Conservation (phyloP, 371 early-diverging fungal genomes). For the Sporodiniella umbellata region DNA sequence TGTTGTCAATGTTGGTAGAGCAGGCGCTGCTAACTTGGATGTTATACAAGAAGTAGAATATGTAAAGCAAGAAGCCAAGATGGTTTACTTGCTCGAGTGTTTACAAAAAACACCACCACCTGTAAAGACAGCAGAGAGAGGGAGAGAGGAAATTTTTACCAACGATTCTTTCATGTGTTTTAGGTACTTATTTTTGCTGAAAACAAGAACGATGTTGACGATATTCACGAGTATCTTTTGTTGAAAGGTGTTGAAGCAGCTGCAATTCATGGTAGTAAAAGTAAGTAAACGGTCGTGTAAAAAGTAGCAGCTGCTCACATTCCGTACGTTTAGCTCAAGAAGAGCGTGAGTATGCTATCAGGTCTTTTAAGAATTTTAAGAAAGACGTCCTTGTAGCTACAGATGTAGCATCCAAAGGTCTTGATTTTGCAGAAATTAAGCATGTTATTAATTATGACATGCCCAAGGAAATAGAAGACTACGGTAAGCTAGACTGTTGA, state of each 20-base stretch:
- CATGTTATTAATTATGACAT: conserved; percentile 95
- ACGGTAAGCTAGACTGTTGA: conserved; percentile 44
- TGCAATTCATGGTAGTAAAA: conserved; percentile 95
- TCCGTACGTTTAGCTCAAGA: conserved; percentile 56
- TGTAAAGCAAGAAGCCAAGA: conserved; percentile 94
- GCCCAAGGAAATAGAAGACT: conserved; percentile 97
- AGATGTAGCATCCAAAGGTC: conserved; percentile 90
- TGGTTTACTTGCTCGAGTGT: conserved; percentile 87
- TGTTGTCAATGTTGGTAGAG: conserved; percentile 97
- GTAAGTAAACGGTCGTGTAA: conserved; percentile 40
- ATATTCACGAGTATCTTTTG: conserved; percentile 93
- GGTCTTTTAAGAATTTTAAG: conserved; percentile 74
- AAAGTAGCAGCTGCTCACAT: too few species aligned
- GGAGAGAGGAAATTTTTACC: background rate
- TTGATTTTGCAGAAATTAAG: conserved; percentile 91
- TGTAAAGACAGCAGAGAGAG: conserved; percentile 35
- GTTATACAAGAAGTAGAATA: conserved; percentile 98
- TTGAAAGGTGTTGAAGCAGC: conserved; percentile 93
- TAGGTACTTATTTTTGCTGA: conserved; percentile 96
- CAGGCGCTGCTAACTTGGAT: conserved; percentile 96
- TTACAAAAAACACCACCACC: conserved; percentile 95
- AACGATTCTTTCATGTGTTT: background rate
- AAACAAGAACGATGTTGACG: conserved; percentile 99
- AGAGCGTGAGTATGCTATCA: conserved; percentile 79
- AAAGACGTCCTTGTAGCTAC: conserved; percentile 92